phyloP scores from a whole-genome alignment of 1,139 yeast species.

The Tardiomyces blankii region DNA sequence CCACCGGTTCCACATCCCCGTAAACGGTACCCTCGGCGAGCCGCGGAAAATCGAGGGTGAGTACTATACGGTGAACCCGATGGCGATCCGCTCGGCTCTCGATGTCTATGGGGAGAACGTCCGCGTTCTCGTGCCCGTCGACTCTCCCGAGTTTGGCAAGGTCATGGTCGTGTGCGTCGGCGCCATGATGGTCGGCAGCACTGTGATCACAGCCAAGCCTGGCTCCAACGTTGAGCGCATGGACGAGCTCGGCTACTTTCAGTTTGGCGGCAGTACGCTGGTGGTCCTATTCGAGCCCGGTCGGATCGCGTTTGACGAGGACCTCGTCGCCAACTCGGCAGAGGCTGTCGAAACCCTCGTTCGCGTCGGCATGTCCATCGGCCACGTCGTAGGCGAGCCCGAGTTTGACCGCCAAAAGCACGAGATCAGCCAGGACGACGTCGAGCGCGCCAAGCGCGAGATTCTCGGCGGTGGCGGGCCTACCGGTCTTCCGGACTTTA shows the following conservation, averaged over 20 bases:
- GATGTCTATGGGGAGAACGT: constrained; percentile 94
- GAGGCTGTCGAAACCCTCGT: constrained; percentile 71
- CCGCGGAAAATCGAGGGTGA: constrained; percentile 72
- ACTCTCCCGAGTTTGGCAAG: constrained; percentile 61
- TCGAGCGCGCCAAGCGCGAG: constrained; percentile 13
- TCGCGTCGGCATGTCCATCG: constrained; percentile 85
- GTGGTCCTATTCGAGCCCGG: constrained; percentile 43
- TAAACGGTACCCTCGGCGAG: constrained; percentile 57
- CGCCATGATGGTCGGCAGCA: constrained; percentile 98
- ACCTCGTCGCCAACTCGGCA: constrained; percentile 55
- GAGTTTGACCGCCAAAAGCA: constrained; percentile 13
- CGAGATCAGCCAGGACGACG: constrained; percentile 14
- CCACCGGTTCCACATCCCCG: constrained; percentile 87
- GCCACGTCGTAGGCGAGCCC: constrained; percentile 36
- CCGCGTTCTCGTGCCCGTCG: constrained; percentile 64
- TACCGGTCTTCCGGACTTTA: too few species aligned
- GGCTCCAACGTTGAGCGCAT: constrained; percentile 54
- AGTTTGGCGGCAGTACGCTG: constrained; percentile 91
- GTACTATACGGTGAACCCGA: constrained; percentile 93
- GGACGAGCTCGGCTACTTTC: constrained; percentile 87
- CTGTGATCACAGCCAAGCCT: constrained; percentile 53
- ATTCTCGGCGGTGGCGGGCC: constrained; percentile 15
- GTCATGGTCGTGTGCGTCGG: constrained; percentile 80
- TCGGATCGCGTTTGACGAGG: constrained; percentile 53
- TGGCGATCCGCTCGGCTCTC: constrained; percentile 80